phyloP scores from a whole-genome alignment of 2,329 filamentous ascomycete species.

The Epichloe brachyelytri region DNA sequence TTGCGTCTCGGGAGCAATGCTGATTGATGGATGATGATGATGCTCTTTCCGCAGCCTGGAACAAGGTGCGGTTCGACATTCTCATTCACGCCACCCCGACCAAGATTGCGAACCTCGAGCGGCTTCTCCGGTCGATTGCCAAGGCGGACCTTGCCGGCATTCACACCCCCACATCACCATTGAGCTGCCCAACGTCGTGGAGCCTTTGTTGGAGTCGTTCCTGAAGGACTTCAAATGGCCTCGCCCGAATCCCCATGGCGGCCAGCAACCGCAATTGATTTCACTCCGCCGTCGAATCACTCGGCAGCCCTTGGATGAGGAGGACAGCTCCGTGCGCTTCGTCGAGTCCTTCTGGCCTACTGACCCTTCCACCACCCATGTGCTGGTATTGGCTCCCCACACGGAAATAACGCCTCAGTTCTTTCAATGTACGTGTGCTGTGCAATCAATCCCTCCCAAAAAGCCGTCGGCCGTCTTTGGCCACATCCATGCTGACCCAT shows the following conservation, averaged over 20 bases:
- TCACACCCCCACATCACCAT: constrained; percentile 65
- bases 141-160: constrained; percentile 63
- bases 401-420: constrained; percentile 69
- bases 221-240: constrained; percentile 58
- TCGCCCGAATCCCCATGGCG: constrained; percentile 24
- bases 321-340: constrained; percentile 62
- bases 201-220: constrained; percentile 49
- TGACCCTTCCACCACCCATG: constrained; percentile 50
- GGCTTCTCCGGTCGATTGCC: constrained; percentile 64
- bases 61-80: constrained; percentile 66
- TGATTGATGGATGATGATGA: constrained; percentile 3
- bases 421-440: constrained; percentile 53
- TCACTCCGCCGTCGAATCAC: constrained; percentile 64
- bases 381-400: constrained; percentile 75
- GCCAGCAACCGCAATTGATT: constrained; percentile 39
- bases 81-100: constrained; percentile 62
- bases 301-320: constrained; percentile 43
- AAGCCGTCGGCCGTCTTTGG: not conserved
- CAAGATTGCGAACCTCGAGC: constrained; percentile 61
- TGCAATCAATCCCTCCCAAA: too few relatives aligned
- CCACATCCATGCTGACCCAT: constrained; percentile 6
- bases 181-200: constrained; percentile 62
- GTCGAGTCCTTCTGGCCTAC: constrained; percentile 81
- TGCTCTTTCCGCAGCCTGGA: constrained; percentile 47
- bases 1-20: not conserved